These are phyloP conservation scores for Myxozyma lipomycoides DNA, from an alignment of 805 yeast species.

Conservation along the genomic window DNA sequence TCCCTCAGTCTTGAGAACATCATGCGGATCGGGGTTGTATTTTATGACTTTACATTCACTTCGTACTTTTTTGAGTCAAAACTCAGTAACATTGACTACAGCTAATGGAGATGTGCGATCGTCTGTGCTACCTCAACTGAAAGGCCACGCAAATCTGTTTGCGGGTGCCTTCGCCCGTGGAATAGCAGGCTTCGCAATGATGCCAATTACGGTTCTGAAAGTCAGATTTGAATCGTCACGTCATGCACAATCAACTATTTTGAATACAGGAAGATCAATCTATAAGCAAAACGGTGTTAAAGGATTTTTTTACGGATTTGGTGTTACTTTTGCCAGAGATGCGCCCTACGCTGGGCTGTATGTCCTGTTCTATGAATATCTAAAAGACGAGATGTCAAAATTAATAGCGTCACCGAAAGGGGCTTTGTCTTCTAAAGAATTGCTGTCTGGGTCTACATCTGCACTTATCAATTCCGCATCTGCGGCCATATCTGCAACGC, in stretches of 20 bases:
- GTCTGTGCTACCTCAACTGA: conserved; percentile 64
- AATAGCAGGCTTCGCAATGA: conserved; percentile 75
- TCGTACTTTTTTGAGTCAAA: conserved; percentile 46
- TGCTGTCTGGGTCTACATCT: conserved; percentile 39
- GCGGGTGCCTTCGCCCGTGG: conserved; percentile 81
- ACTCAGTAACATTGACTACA: not conserved
- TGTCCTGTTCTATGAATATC: conserved; percentile 75
- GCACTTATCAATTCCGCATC: conserved; percentile 65
- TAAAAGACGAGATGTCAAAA: conserved; percentile 45
- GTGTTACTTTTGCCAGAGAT: conserved; percentile 83
- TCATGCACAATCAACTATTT: conserved; percentile 63
- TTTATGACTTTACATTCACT: conserved; percentile 64
- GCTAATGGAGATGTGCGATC: conserved; percentile 21
- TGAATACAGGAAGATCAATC: conserved; percentile 57
- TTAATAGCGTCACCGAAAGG: not conserved
- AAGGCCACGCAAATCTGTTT: conserved; percentile 62
- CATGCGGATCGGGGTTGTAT: conserved; percentile 85
- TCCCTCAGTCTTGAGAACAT: conserved; percentile 85
- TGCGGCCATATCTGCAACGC: conserved; percentile 73
- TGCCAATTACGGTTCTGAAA: conserved; percentile 92
- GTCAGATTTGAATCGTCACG: conserved; percentile 81
- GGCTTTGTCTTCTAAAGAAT: not conserved
- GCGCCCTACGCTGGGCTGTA: conserved; percentile 96
- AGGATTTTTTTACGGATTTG: conserved; percentile 83
- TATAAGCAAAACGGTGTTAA: conserved; percentile 48